Percentiles rank a stretch among this genome's conserved stretches.
phyloP scores from a whole-genome alignment of 495 filamentous ascomycete species.

The Penicillium flavigenum region DNA sequence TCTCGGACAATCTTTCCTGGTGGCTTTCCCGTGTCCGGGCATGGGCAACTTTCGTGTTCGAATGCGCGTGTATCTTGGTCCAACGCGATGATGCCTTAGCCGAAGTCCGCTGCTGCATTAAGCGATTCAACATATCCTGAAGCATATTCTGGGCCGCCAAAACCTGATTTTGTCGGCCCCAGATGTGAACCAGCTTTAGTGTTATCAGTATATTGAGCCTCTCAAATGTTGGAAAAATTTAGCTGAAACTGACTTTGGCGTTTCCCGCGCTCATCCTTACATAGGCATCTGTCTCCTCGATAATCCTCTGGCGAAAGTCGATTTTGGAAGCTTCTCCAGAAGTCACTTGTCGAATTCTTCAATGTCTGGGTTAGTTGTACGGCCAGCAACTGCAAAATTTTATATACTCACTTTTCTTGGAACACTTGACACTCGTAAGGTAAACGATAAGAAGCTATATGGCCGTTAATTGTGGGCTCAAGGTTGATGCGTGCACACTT shows the following conservation, averaged over 20 bases:
- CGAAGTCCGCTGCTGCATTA: not conserved
- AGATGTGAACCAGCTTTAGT: conserved; percentile 5
- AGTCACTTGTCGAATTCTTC: not conserved
- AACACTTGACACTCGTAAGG: not conserved
- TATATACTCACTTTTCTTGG: not conserved
- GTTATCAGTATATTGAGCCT: not conserved
- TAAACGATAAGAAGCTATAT: not conserved
- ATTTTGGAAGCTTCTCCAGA: not conserved
- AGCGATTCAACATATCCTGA: not conserved
- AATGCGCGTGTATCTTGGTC: conserved; percentile 3
- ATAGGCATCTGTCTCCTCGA: conserved; percentile 1
- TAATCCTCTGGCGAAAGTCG: not conserved
- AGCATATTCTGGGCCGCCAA: conserved; percentile 2
- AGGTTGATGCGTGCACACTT: not conserved
- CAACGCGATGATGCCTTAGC: not conserved
- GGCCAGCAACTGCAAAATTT: not conserved
- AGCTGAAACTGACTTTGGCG: not conserved
- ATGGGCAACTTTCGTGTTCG: not conserved
- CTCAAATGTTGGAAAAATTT: too few relatives aligned
- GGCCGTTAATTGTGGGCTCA: not conserved
- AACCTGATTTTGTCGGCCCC: conserved; percentile 8
- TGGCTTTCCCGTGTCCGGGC: not conserved
- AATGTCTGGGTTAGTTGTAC: not conserved
- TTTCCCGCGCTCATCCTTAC: not conserved
- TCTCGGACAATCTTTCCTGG: not conserved